These are phyloP conservation scores for Fraxinus sp. DNA, from an alignment of 305 asterid genomes.

Conservation along the genomic window DNA sequence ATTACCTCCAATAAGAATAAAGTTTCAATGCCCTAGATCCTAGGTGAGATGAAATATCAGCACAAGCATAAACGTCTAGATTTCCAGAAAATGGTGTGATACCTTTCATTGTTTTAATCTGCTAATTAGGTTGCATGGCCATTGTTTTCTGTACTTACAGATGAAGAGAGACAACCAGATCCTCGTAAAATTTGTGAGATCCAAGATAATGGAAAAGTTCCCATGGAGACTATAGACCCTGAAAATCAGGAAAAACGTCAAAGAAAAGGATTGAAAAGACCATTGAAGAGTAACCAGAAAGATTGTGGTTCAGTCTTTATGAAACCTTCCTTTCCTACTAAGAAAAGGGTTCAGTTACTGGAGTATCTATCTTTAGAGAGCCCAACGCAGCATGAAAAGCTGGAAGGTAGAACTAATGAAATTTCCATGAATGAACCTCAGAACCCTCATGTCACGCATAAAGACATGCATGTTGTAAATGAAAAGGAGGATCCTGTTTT, in stretches of 20 bases:
- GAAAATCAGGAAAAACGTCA: constrained; percentile 32
- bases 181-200: neutral
- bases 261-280: constrained; percentile 38
- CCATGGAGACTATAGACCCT: constrained; percentile 23
- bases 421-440: constrained; percentile 25
- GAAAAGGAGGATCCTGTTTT: constrained; percentile 48
- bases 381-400: constrained; percentile 36
- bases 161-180: constrained; percentile 34
- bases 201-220: constrained; percentile 25
- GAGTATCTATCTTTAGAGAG: constrained; percentile 42
- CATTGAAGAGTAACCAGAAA: constrained; percentile 28
- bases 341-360: constrained; percentile 83
- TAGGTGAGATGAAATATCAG: neutral
- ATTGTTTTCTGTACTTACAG: constrained; percentile 25
- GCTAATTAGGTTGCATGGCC: constrained; percentile 13
- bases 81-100: neutral
- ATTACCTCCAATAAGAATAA: neutral
- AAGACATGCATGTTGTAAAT: constrained; percentile 27
- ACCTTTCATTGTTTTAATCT: neutral
- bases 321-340: constrained; percentile 76
- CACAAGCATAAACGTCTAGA: neutral
- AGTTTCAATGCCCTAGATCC: neutral
- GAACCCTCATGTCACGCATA: constrained; percentile 25
- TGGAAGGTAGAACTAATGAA: constrained; percentile 31
- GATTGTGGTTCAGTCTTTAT: constrained; percentile 27